Percentiles rank a stretch among this genome's conserved stretches.
Conservation (phyloP, 805 yeast genomes). For the Nakazawaea wyomingensis region DNA sequence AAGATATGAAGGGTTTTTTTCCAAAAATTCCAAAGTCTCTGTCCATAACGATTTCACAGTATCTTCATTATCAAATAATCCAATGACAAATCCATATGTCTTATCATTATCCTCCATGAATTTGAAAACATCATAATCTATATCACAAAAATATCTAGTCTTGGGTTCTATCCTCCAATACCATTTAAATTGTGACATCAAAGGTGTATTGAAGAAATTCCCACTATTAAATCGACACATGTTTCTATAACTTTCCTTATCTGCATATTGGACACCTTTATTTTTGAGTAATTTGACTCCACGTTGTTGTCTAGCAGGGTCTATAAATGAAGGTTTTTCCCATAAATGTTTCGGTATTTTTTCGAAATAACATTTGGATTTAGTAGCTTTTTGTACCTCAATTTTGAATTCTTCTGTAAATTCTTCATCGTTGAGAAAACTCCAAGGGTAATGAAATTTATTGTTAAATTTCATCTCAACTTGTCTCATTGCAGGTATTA, state of each 20-base stretch:
- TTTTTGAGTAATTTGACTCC: constrained; percentile 33
- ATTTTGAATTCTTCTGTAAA: constrained; percentile 74
- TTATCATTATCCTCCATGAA: constrained; percentile 64
- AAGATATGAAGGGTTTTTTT: constrained; percentile 51
- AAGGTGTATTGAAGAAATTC: constrained; percentile 58
- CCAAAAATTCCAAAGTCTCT: constrained; percentile 55
- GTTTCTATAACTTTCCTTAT: constrained; percentile 61
- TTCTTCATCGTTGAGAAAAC: constrained; percentile 79
- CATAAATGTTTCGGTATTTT: constrained; percentile 42
- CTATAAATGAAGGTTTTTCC: constrained; percentile 43
- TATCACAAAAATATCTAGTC: constrained; percentile 60
- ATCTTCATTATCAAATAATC: constrained; percentile 64
- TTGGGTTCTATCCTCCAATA: constrained; percentile 82
- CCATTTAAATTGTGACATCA: constrained; percentile 55
- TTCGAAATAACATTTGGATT: constrained; percentile 19
- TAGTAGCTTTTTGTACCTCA: constrained; percentile 35
- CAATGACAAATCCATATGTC: constrained; percentile 69
- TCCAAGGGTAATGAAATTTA: constrained; percentile 86
- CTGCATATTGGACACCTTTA: constrained; percentile 54
- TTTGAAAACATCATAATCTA: constrained; percentile 74
- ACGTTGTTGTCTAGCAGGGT: constrained; percentile 27
- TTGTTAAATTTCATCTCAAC: constrained; percentile 63
- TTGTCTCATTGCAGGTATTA: constrained; percentile 44
- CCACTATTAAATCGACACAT: constrained; percentile 82
- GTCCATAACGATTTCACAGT: constrained; percentile 65